Conservation (phyloP, 495 filamentous ascomycete genomes). For the Thermothielavioides terrestris region DNA sequence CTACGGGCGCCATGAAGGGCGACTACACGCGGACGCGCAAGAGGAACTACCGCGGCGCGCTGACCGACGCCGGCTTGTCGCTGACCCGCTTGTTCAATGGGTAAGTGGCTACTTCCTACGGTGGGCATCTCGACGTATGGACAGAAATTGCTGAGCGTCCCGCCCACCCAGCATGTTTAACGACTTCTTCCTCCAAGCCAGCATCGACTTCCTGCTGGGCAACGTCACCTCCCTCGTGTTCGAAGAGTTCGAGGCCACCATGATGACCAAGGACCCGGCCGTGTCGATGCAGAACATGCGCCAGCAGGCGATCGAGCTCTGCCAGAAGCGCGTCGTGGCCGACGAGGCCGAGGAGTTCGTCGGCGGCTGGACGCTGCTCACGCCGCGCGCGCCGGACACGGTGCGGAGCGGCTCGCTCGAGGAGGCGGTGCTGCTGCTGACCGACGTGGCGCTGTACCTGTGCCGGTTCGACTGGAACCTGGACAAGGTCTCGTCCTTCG, state of each 20-base stretch:
- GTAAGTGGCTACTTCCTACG: slow-evolving; percentile 30
- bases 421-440: slow-evolving; percentile 78
- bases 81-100: slow-evolving; percentile 61
- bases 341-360: slow-evolving; percentile 75
- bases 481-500: slow-evolving; percentile 85
- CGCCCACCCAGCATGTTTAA: slow-evolving; percentile 75
- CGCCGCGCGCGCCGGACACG: slow-evolving; percentile 46
- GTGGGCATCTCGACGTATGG: too few species aligned
- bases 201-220: slow-evolving; percentile 89
- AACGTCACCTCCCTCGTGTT: slow-evolving; percentile 77
- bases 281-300: slow-evolving; percentile 75
- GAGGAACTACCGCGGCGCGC: slow-evolving; percentile 79
- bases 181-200: slow-evolving; percentile 90
- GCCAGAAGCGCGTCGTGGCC: slow-evolving; percentile 72
- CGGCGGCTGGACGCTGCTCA: slow-evolving; percentile 72
- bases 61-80: slow-evolving; percentile 88
- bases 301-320: slow-evolving; percentile 80
- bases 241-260: slow-evolving; percentile 79
- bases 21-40: slow-evolving; percentile 89
- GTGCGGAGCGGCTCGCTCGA: slow-evolving; percentile 67
- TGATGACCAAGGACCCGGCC: slow-evolving; percentile 81
- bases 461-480: slow-evolving; percentile 88
- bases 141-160: too few species aligned
- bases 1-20: slow-evolving; percentile 86
- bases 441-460: slow-evolving; percentile 72